Percentiles rank a stretch among this genome's conserved stretches.
These are phyloP conservation scores for Nemania sp. DNA, from an alignment of 2,329 filamentous ascomycete genomes.

Conservation along the genomic window DNA sequence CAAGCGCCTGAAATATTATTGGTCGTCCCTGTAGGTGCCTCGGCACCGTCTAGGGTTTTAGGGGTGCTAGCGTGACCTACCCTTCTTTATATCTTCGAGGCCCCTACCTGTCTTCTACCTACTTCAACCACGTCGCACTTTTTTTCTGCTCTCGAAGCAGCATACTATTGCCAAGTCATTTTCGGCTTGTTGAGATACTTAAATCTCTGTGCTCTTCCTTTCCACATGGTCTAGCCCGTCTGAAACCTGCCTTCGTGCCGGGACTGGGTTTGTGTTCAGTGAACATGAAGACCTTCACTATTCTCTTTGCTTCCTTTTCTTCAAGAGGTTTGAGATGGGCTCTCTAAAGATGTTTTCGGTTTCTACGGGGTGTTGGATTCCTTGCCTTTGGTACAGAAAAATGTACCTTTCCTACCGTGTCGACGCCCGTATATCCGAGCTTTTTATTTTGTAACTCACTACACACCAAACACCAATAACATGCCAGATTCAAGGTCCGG, in stretches of 20 bases:
- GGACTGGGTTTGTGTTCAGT: slow-evolving; percentile 16
- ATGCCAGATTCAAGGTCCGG: not conserved
- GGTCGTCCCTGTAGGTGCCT: not conserved
- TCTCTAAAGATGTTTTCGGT: not conserved
- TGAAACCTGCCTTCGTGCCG: not conserved
- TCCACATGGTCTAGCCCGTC: not conserved
- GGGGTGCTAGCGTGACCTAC: not conserved
- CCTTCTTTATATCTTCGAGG: too few species aligned
- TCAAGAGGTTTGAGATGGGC: not conserved
- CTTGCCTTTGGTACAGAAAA: not conserved
- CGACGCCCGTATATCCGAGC: not conserved
- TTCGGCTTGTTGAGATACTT: not conserved
- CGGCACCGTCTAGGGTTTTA: too few species aligned
- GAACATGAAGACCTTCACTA: slow-evolving; percentile 9
- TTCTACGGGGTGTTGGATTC: not conserved
- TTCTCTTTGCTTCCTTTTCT: not conserved
- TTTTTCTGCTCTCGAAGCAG: not conserved
- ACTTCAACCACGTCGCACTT: not conserved
- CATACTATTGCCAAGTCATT: not conserved
- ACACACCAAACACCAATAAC: not conserved
- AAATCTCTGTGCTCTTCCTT: not conserved
- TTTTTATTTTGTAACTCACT: not conserved
- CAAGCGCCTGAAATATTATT: not conserved
- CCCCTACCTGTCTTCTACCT: too few species aligned
- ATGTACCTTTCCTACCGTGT: not conserved